phyloP scores from a whole-genome alignment of 1,284 basidiomycete species.

The Puccinia novopanici region DNA sequence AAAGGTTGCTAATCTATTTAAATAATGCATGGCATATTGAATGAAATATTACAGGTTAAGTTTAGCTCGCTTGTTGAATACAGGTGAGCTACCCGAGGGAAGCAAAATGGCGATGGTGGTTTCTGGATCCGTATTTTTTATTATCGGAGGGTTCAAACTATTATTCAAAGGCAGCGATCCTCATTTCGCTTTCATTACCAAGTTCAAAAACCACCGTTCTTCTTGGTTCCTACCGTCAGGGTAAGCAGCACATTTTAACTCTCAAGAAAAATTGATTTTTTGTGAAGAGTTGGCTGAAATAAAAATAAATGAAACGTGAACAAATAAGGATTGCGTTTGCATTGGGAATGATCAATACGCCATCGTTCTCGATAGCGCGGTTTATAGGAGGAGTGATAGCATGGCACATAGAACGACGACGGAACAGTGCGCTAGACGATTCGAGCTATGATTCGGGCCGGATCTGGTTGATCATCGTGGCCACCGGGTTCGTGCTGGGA shows the following conservation, averaged over 20 bases:
- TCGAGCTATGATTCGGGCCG: constrained; percentile 54
- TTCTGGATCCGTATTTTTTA: constrained; percentile 72
- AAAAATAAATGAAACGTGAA: constrained; percentile 24
- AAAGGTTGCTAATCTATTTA: background rate
- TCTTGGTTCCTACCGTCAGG: constrained; percentile 81
- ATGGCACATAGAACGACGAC: constrained; percentile 66
- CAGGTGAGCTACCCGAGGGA: constrained; percentile 77
- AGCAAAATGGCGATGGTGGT: constrained; percentile 77
- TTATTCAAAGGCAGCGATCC: constrained; percentile 56
- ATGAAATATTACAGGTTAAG: constrained; percentile 70
- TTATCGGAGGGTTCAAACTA: constrained; percentile 71
- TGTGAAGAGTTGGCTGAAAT: constrained; percentile 59
- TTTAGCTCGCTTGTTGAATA: constrained; percentile 78
- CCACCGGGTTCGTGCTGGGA: constrained; percentile 91
- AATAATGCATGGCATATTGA: background rate
- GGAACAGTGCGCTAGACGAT: constrained; percentile 58
- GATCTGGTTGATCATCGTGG: constrained; percentile 80
- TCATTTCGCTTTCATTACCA: constrained; percentile 11
- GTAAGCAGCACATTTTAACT: constrained; percentile 62
- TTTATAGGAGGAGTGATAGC: constrained; percentile 84
- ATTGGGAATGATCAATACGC: constrained; percentile 82
- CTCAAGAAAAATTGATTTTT: background rate
- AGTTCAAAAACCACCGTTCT: constrained; percentile 51
- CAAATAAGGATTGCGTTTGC: constrained; percentile 62
- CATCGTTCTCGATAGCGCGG: constrained; percentile 88